Evolutionary conservation across 345 rosid species (phyloP).

Genomic region (Lagerstroemia speciosa): DNA sequence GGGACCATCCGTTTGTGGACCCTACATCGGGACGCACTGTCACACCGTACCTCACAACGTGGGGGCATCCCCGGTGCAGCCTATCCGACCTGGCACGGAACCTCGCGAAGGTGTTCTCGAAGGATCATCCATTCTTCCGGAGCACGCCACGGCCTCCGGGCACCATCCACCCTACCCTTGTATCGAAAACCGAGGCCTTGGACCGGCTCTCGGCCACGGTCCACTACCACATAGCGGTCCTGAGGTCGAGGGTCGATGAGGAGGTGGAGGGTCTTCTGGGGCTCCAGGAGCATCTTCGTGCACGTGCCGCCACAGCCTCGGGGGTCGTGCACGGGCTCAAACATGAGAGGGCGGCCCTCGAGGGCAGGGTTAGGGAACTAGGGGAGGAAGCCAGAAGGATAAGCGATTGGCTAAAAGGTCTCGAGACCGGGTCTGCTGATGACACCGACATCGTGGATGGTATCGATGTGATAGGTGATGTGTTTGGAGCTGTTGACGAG

Average conservation of each 20-base stretch:
- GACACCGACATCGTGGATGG: constrained; percentile 12
- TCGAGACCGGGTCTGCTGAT: constrained; percentile 11
- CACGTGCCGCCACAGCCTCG: constrained; percentile 7
- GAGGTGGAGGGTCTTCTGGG: constrained; percentile 33
- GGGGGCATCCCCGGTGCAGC: constrained; percentile 44
- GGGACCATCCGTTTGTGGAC: constrained; percentile 50
- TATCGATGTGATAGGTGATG: constrained; percentile 12
- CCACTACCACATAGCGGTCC: constrained; percentile 35
- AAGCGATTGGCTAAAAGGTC: constrained; percentile 32
- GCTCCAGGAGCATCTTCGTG: constrained; percentile 28
- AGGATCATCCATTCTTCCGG: constrained; percentile 50
- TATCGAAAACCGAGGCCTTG: constrained; percentile 50
- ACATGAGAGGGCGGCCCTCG: constrained; percentile 26
- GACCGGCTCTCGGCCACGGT: constrained; percentile 51
- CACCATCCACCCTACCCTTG: constrained; percentile 19
- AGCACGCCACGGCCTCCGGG: not conserved
- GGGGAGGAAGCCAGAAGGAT: constrained; percentile 21
- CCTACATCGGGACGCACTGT: constrained; percentile 32
- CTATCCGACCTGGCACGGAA: constrained; percentile 35
- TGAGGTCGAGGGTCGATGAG: constrained; percentile 17
- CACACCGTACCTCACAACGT: constrained; percentile 39
- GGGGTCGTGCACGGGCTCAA: constrained; percentile 26
- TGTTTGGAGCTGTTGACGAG: constrained; percentile 23
- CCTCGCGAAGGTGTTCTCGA: constrained; percentile 35
- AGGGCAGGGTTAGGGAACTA: constrained; percentile 16